Conservation (phyloP, 2,329 filamentous ascomycete species). For the Pseudogymnoascus sp. region DNA sequence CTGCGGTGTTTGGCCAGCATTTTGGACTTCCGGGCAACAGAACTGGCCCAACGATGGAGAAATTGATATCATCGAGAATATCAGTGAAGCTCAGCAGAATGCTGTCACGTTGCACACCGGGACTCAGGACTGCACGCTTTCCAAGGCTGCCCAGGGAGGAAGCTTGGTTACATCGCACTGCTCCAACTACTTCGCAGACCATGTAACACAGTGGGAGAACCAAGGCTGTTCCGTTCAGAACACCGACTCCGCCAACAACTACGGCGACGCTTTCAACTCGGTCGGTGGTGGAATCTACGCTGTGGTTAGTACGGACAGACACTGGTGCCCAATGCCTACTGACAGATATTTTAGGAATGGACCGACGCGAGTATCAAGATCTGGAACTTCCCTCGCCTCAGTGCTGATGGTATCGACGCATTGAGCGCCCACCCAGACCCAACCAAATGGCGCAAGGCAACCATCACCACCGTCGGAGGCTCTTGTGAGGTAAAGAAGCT, state of each 20-base stretch:
- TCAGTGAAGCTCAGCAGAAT: conserved; percentile 39
- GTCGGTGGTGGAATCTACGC: conserved; percentile 44
- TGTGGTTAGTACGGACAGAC: conserved; percentile 37
- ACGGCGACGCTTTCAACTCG: conserved; percentile 22
- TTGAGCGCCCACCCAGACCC: conserved; percentile 57
- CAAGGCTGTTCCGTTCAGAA: conserved; percentile 20
- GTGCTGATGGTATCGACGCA: conserved; percentile 60
- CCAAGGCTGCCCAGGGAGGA: conserved; percentile 28
- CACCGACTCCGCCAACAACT: conserved; percentile 19
- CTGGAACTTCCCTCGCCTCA: conserved; percentile 68
- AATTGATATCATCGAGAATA: conserved; percentile 43
- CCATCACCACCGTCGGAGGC: conserved; percentile 49
- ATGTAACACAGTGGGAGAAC: conserved; percentile 34
- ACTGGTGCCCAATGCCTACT: conserved; percentile 35
- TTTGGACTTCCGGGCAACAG: conserved; percentile 25
- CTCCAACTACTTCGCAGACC: conserved; percentile 18
- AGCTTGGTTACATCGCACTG: conserved; percentile 16
- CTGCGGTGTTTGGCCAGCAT: conserved; percentile 18
- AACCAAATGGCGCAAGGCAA: conserved; percentile 57
- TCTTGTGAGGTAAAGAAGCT: conserved; percentile 63
- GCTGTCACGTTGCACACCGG: conserved; percentile 20
- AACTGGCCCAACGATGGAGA: conserved; percentile 21
- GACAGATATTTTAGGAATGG: conserved; percentile 60
- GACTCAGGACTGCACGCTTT: conserved; percentile 23
- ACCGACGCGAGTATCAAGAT: conserved; percentile 57